Evolutionary conservation across 2,329 filamentous ascomycete genomes (phyloP), one percentile per base, ranked within the genome.

Genomic region (Ilyonectria robusta): DNA sequence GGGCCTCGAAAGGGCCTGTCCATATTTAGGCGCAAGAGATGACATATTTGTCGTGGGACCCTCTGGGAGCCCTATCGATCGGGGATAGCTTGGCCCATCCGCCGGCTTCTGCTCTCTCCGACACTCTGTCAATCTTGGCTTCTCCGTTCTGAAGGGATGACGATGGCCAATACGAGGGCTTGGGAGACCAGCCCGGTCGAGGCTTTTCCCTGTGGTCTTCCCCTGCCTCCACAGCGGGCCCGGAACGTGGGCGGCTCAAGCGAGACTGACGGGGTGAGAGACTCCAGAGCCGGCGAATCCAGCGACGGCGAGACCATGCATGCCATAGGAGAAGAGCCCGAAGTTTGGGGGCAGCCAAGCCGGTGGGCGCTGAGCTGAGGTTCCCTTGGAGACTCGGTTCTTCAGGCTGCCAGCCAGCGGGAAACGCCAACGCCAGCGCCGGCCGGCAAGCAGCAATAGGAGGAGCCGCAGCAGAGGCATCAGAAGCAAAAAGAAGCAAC

Each of bases 211-310:
- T 23, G 29, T 23, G n/a, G 29, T 23, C 8, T 40, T 48, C 37
- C 61, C 47, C 60, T 51, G 57, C 58, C 53, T 63, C 67, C 65
- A 59, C 57, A 57, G 54, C 44, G 58, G 61, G 66, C 55, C 56
- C 56, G 66, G 67, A 58, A 59, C 48, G 48, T 60, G 44, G 47
- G 72, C 66, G 66, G 72, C 69, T 74, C 61, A 72, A 68, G 59
- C 66, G 58, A 72, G 72, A 73, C 66, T 70, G 60, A 23, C 31
- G 21, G 33, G 46, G 19, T 37, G 31, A 11, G 23, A 17, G n/a
- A 15, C 23, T 44, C 56, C 54, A 42, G 60, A 53, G 40, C 56
- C 56, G 40, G 62, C 46, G 55, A 68, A 44, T 48, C 54, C 44
- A 65, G 56, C 33, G 59, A 31, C 37, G 58, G 53, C 46, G 46